Evolutionary conservation across 305 asterid species (phyloP).

Genomic region (Solanum aculeatissimum): DNA sequence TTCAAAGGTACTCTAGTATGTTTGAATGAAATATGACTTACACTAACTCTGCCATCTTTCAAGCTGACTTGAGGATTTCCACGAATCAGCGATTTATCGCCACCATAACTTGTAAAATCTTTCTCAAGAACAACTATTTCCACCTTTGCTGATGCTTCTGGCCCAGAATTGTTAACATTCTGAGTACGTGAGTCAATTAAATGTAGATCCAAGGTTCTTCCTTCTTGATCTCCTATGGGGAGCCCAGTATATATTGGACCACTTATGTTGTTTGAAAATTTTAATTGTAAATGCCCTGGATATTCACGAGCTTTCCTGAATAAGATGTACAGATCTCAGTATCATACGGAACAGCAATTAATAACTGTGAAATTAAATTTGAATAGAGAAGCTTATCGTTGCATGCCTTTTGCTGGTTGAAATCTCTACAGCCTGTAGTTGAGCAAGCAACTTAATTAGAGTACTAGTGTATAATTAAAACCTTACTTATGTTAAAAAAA

Average conservation of each 20-base stretch:
- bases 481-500: neutral
- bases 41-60: conserved; percentile 5
- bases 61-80: neutral
- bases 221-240: conserved; percentile 26
- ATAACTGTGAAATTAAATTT: neutral
- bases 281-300: conserved; percentile 9
- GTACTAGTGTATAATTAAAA: neutral
- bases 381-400: neutral
- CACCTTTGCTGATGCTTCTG: conserved; percentile 33
- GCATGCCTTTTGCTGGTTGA: neutral
- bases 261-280: conserved; percentile 23
- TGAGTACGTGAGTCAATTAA: conserved; percentile 32
- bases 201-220: conserved; percentile 12
- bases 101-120: neutral
- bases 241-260: conserved; percentile 25
- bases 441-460: neutral
- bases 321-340: neutral
- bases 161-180: conserved; percentile 15
- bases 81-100: neutral
- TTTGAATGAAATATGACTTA: conserved; percentile 3
- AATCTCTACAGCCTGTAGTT: neutral
- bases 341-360: neutral
- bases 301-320: neutral
- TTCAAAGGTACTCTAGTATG: neutral
- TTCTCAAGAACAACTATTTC: conserved; percentile 30